These are phyloP conservation scores for Nemania bipapillata DNA, from an alignment of 2,329 filamentous ascomycete species.

Conservation along the genomic window DNA sequence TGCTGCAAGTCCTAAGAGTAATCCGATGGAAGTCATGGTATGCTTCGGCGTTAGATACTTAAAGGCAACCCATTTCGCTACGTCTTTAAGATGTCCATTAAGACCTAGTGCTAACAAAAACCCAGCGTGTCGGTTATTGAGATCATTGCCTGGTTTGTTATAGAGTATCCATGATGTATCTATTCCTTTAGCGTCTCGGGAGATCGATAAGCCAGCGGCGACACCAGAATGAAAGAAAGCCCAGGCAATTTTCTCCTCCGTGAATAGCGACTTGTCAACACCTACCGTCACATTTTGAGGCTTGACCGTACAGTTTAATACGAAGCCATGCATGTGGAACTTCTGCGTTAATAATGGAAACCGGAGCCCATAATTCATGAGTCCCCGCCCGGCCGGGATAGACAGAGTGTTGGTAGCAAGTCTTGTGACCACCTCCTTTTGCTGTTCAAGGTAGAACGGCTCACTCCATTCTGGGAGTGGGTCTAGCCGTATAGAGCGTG, in stretches of 20 bases:
- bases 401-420: constrained; percentile 89
- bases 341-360: constrained; percentile 92
- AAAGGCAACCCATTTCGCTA: constrained; percentile 98
- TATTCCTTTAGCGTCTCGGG: constrained; percentile 87
- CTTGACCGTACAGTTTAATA: constrained; percentile 88
- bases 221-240: constrained; percentile 98
- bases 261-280: constrained; percentile 87
- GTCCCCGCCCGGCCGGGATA: constrained; percentile 84
- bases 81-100: constrained; percentile 90
- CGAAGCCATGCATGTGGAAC: constrained; percentile 89
- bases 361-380: constrained; percentile 88
- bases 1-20: constrained; percentile 90
- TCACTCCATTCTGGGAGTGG: constrained; percentile 83
- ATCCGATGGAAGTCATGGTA: constrained; percentile 96
- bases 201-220: constrained; percentile 90
- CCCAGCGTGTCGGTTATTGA: constrained; percentile 95
- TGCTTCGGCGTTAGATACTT: constrained; percentile 99
- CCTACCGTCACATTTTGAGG: constrained; percentile 91
- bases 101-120: constrained; percentile 90
- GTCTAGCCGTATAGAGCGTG: constrained; percentile 80
- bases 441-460: constrained; percentile 86
- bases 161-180: constrained; percentile 99
- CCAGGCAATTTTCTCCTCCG: constrained; percentile 97
- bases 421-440: constrained; percentile 88
- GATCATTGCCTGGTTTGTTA: constrained; percentile 87